phyloP scores from a whole-genome alignment of 1,139 yeast species.

The Saccharomyces hybrid region DNA sequence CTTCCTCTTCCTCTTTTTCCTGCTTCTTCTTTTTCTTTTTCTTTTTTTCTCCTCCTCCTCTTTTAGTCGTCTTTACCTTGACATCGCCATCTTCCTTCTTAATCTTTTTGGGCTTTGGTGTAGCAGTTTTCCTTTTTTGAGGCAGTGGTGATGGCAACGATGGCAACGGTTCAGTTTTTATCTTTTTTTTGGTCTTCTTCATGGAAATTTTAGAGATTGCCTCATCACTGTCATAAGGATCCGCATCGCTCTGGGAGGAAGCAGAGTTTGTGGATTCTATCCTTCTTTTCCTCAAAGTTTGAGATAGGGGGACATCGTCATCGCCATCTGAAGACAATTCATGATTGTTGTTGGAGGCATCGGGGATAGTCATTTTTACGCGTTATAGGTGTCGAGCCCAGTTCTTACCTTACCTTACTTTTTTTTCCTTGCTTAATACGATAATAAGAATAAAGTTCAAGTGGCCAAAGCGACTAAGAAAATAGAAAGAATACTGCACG shows the following conservation, averaged over 20 bases:
- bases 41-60: slow-evolving; percentile 2
- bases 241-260: background rate
- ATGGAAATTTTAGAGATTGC: slow-evolving; percentile 8
- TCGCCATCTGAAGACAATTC: background rate
- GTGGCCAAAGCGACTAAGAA: background rate
- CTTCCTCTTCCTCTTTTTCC: slow-evolving; percentile 1
- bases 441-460: background rate
- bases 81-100: background rate
- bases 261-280: background rate
- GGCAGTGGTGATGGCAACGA: background rate
- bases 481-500: background rate
- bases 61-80: slow-evolving; percentile 1
- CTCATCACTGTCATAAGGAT: slow-evolving; percentile 1
- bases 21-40: slow-evolving; percentile 5
- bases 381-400: background rate
- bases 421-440: background rate
- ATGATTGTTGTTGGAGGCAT: background rate
- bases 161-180: slow-evolving; percentile 4
- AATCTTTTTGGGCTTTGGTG: slow-evolving; percentile 1
- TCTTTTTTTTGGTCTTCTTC: slow-evolving; percentile 6
- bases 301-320: background rate
- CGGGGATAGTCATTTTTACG: background rate
- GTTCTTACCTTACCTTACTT: background rate
- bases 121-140: slow-evolving; percentile 1
- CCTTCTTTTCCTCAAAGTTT: background rate